Base-by-base conservation (phyloP, 148 eudicot species). In the Vaccinium myrtillus region DNA sequence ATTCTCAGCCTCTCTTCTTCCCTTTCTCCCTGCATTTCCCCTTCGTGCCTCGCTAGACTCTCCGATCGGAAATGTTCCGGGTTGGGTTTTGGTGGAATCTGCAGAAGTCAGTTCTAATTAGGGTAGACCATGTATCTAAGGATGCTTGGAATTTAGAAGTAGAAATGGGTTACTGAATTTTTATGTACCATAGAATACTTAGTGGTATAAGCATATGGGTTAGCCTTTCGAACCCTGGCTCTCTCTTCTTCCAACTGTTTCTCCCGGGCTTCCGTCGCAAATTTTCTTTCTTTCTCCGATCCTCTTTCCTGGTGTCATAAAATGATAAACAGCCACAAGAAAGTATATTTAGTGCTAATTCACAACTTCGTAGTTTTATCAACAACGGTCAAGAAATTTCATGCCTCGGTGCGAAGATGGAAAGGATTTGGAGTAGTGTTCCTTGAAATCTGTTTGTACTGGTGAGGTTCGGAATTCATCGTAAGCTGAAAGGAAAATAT, bases 1-100 rank as follows among this genome's bases (percentile, higher is more conserved):
- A 92, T 91, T 84, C 90, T 86, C 79, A 55, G 87, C 82, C 91
- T 93, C 87, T 97, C 95, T 88, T 97, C 95, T 88, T 97, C 95
- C 91, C 92, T 91, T 88, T 97, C 98, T 82, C 90, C 90, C 80
- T 86, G 93, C 86, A 95, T 81, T 88, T 94, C 99, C 84, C 90
- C 92, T 84, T 97, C 98, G 63, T 97, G 98, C 84, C 98, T 94
- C 49, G 84, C 71, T 83, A 97, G 79, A 87, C 96, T 95, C 85
- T 95, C 98, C 23, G 94, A 81, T 75, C 89, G 94, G 81, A 97
- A 97, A 1, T 98, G 98, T 82, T 94, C 98, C 21, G 94, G 94
- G 70, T 89, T 94, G 7, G 98, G 96, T 84, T 94, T 97, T 25
- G 95, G 95, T 58, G 99, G 99, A 86, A 95, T 83, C 99, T 95